phyloP scores from a whole-genome alignment of 495 filamentous ascomycete species.

The Amniculicola lignicola region DNA sequence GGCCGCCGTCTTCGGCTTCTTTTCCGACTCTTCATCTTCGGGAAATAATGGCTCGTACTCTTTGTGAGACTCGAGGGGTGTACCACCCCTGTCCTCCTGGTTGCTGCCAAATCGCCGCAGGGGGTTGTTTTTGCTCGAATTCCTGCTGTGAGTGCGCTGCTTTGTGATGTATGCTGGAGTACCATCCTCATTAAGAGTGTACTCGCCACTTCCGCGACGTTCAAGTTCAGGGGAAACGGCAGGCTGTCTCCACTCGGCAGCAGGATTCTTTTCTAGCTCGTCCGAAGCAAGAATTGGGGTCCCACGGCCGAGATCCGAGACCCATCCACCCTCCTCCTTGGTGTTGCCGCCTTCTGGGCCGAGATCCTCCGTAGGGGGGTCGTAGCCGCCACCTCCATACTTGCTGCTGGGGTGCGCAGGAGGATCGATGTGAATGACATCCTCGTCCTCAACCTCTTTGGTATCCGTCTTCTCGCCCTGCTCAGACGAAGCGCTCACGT shows the following conservation, averaged over 20 bases:
- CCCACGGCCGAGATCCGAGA: slow-evolving; percentile 54
- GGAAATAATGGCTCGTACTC: slow-evolving; percentile 96
- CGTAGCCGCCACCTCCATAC: slow-evolving; percentile 52
- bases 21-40: slow-evolving; percentile 65
- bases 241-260: slow-evolving; percentile 61
- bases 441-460: slow-evolving; percentile 51
- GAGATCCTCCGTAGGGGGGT: slow-evolving; percentile 46
- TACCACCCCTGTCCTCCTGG: slow-evolving; percentile 55
- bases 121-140: slow-evolving; percentile 68
- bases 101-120: slow-evolving; percentile 49
- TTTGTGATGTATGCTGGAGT: slow-evolving; percentile 44
- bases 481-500: slow-evolving; percentile 51
- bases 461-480: slow-evolving; percentile 37
- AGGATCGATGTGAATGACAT: slow-evolving; percentile 74
- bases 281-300: slow-evolving; percentile 90
- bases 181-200: slow-evolving; percentile 42
- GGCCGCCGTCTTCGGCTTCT: slow-evolving; percentile 51
- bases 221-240: slow-evolving; percentile 71
- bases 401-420: slow-evolving; percentile 62
- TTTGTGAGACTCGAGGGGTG: slow-evolving; percentile 82
- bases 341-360: slow-evolving; percentile 47
- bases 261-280: slow-evolving; percentile 76
- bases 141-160: slow-evolving; percentile 61
- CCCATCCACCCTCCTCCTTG: slow-evolving; percentile 49
- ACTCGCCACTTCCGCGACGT: slow-evolving; percentile 54